phyloP scores from a whole-genome alignment of 1,284 basidiomycete species.

The Leccinum fallax region DNA sequence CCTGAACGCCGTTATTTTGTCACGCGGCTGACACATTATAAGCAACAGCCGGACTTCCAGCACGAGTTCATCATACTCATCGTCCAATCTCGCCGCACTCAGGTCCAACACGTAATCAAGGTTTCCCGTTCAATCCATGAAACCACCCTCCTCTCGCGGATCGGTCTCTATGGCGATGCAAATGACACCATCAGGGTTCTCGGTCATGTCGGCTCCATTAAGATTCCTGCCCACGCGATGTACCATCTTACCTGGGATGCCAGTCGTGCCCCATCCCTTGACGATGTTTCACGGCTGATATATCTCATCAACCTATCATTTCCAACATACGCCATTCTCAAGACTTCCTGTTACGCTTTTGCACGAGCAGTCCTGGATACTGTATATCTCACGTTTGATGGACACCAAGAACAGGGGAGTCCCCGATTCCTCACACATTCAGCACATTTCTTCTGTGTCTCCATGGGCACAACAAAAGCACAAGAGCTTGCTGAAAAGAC shows the following conservation, averaged over 20 bases:
- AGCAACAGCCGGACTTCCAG: background rate
- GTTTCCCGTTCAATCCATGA: background rate
- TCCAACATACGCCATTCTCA: background rate
- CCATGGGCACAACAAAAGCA: background rate
- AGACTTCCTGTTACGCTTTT: background rate
- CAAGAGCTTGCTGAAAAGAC: background rate
- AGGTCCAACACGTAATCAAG: background rate
- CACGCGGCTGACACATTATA: background rate
- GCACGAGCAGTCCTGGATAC: background rate
- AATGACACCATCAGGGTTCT: background rate
- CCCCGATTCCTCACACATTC: background rate
- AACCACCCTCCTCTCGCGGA: background rate
- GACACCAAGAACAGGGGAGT: background rate
- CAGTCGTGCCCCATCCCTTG: background rate
- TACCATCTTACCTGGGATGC: background rate
- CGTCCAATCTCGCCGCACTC: background rate
- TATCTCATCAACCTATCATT: background rate
- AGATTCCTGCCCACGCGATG: background rate
- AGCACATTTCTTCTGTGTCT: background rate
- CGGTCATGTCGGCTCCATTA: background rate
- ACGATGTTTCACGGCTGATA: background rate
- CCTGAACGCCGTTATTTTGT: background rate
- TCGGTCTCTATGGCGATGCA: background rate
- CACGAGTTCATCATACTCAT: background rate
- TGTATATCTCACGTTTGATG: background rate